Percentiles rank a stretch among this genome's conserved stretches.
Conservation (phyloP, 495 filamentous ascomycete species). For the Penicillium soppii region DNA sequence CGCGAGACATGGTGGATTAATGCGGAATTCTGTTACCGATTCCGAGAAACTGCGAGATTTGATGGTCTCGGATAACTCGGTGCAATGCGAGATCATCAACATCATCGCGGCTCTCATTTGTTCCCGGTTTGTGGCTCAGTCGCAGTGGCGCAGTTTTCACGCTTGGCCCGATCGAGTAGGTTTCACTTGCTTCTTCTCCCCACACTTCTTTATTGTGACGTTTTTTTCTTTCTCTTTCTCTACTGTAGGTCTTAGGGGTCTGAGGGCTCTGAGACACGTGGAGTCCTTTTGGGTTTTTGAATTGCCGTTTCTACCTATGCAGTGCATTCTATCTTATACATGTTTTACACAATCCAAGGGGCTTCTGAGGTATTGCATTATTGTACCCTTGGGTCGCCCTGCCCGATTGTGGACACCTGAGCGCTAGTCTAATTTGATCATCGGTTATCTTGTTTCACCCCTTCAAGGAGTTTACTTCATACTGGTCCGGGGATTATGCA, state of each 20-base stretch:
- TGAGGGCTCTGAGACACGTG: no score
- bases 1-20: constrained; percentile 46
- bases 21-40: background rate
- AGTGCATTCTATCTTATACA: no score
- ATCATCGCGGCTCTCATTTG: constrained; percentile 25
- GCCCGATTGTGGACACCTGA: no score
- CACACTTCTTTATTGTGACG: background rate
- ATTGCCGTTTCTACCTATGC: no score
- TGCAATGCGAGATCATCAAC: constrained; percentile 12
- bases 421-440: background rate
- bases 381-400: no score
- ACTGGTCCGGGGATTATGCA: no score
- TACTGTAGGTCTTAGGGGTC: no score
- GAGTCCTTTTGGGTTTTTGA: no score
- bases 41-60: background rate
- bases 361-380: no score
- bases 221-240: no score
- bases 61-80: background rate
- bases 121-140: constrained; percentile 13
- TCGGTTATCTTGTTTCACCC: background rate
- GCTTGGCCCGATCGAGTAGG: background rate
- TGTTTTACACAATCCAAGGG: no score
- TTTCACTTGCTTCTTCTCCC: background rate
- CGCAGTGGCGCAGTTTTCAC: constrained; percentile 14
- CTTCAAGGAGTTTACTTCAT: no score